Evolutionary conservation across 352 stramenopile genomes (phyloP).

Genomic region (Aphanomyces stellatus): DNA sequence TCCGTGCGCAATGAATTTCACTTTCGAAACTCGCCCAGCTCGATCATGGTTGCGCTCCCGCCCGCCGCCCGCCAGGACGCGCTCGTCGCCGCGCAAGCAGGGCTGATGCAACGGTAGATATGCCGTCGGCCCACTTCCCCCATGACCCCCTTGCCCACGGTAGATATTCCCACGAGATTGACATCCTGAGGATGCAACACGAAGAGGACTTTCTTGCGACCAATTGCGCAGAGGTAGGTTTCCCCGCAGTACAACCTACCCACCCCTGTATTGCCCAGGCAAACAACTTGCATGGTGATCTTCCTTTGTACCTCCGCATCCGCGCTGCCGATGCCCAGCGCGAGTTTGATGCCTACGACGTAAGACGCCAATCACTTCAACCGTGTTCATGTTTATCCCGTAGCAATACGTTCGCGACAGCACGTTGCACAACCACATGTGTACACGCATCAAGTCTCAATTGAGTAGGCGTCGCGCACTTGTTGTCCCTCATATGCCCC

Average conservation of each 20-base stretch:
- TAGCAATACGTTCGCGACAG: conserved; percentile 11
- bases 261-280: no score
- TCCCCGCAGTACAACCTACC: no score
- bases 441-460: neutral
- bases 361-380: neutral
- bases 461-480: neutral
- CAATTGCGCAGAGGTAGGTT: neutral
- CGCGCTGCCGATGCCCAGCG: neutral
- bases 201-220: neutral
- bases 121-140: no score
- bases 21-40: neutral
- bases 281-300: no score
- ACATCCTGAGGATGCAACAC: neutral
- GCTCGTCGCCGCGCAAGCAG: neutral
- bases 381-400: neutral
- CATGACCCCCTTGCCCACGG: no score
- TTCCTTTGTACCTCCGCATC: neutral
- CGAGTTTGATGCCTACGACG: conserved; percentile 6
- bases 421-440: neutral
- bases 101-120: neutral
- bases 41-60: neutral
- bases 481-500: no score
- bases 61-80: neutral
- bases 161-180: neutral
- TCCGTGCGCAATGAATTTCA: neutral